Evolutionary conservation across 106 monocot species (phyloP).

Genomic region (Platanthera zijinensis): DNA sequence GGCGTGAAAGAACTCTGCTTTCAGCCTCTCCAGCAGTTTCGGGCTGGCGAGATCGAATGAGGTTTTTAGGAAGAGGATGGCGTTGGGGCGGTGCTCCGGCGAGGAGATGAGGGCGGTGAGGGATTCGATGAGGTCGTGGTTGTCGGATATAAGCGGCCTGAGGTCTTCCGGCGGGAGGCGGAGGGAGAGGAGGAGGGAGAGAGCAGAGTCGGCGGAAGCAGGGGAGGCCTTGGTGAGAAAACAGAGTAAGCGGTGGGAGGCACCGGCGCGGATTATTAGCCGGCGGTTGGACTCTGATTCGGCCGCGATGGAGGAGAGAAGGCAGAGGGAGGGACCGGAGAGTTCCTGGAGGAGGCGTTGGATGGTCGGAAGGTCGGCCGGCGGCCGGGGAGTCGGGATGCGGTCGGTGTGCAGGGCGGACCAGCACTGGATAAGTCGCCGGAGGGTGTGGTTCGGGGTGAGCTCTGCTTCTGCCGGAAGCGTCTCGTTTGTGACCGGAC

Average conservation of each 20-base stretch:
- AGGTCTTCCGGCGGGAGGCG: constrained; percentile 11
- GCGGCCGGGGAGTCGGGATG: constrained; percentile 40
- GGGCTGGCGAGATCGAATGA: constrained; percentile 9
- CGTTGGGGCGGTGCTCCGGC: not conserved
- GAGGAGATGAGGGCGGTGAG: not conserved
- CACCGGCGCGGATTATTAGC: constrained; percentile 19
- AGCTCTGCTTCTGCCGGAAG: constrained; percentile 37
- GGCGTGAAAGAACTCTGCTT: constrained; percentile 15
- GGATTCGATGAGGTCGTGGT: constrained; percentile 12
- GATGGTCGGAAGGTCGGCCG: constrained; percentile 18
- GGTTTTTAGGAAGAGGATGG: constrained; percentile 16
- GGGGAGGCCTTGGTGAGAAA: not conserved
- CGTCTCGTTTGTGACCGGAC: constrained; percentile 75
- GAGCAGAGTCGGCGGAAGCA: constrained; percentile 3
- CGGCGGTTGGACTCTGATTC: constrained; percentile 44
- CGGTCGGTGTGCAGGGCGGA: constrained; percentile 38
- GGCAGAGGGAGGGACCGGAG: constrained; percentile 9
- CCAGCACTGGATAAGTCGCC: constrained; percentile 32
- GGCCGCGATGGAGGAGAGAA: constrained; percentile 10
- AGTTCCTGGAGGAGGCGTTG: constrained; percentile 18
- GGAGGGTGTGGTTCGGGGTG: constrained; percentile 76
- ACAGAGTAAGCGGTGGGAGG: constrained; percentile 5
- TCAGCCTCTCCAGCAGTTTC: constrained; percentile 14
- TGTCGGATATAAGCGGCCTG: constrained; percentile 11
- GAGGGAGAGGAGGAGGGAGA: constrained; percentile 18